phyloP scores from a whole-genome alignment of 352 stramenopile genomes.

The Globisporangium megalacanthum region DNA sequence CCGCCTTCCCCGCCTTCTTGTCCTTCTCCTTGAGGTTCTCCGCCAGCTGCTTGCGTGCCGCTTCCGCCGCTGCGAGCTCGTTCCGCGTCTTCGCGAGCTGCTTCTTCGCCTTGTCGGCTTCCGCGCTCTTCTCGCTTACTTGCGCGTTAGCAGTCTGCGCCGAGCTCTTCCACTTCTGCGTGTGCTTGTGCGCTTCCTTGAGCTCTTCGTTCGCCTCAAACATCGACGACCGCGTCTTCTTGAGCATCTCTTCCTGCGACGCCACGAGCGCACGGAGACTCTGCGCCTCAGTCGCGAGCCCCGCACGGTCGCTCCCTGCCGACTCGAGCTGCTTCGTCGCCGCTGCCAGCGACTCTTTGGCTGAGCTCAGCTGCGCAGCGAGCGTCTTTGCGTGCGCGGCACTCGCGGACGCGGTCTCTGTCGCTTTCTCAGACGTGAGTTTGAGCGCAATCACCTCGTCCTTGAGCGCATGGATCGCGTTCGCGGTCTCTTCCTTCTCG shows the following conservation, averaged over 20 bases:
- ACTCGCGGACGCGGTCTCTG: slow-evolving; percentile 22
- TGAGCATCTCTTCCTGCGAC: slow-evolving; percentile 59
- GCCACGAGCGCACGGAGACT: slow-evolving; percentile 29
- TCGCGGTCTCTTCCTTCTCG: slow-evolving; percentile 36
- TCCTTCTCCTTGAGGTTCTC: slow-evolving; percentile 62
- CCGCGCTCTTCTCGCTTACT: slow-evolving; percentile 58
- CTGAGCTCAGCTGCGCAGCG: slow-evolving; percentile 22
- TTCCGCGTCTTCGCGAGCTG: slow-evolving; percentile 45
- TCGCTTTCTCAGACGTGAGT: slow-evolving; percentile 31
- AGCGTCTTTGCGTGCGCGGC: slow-evolving; percentile 32
- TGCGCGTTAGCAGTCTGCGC: slow-evolving; percentile 51
- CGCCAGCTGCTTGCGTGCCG: slow-evolving; percentile 39
- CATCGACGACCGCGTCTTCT: slow-evolving; percentile 64
- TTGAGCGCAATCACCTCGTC: slow-evolving; percentile 43
- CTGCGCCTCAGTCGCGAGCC: slow-evolving; percentile 31
- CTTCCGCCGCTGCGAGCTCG: slow-evolving; percentile 39
- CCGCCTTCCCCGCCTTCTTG: slow-evolving; percentile 62
- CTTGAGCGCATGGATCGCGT: slow-evolving; percentile 39
- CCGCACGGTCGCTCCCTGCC: slow-evolving; percentile 19
- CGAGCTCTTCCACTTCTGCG: slow-evolving; percentile 71
- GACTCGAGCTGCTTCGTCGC: slow-evolving; percentile 32
- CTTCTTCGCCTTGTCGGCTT: slow-evolving; percentile 62
- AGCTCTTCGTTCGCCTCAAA: slow-evolving; percentile 72
- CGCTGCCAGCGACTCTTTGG: slow-evolving; percentile 27
- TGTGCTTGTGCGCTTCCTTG: slow-evolving; percentile 58